phyloP scores from a whole-genome alignment of 305 asterid species.

The Fraxinus latifolia region DNA sequence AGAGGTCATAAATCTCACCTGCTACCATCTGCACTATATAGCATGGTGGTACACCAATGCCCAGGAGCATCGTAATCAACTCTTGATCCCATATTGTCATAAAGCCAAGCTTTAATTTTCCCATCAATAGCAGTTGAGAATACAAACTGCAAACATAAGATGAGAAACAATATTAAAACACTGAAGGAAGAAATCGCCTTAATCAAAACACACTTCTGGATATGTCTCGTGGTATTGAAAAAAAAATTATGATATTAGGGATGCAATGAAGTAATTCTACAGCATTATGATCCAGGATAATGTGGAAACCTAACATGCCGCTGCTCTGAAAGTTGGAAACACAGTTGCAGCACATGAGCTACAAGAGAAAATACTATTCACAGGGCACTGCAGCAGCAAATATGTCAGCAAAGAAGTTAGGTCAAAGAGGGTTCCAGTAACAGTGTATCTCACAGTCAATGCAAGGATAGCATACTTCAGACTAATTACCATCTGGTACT shows the following conservation, averaged over 20 bases:
- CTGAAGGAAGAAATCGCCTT: background rate
- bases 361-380: background rate
- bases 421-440: background rate
- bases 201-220: background rate
- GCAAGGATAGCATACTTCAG: background rate
- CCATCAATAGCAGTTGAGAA: constrained; percentile 83
- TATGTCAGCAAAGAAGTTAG: background rate
- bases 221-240: background rate
- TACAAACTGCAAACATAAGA: constrained; percentile 48
- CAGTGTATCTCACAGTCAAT: background rate
- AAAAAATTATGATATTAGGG: background rate
- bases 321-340: background rate
- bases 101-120: constrained; percentile 86
- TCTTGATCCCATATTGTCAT: constrained; percentile 76
- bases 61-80: constrained; percentile 94
- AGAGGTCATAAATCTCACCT: constrained; percentile 40
- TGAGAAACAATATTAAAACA: background rate
- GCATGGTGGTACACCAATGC: constrained; percentile 86
- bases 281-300: background rate
- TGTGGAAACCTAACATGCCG: background rate
- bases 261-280: background rate
- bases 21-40: constrained; percentile 83
- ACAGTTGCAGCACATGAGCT: background rate
- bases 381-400: background rate
- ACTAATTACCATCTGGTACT: background rate